Evolutionary conservation across 352 stramenopile genomes (phyloP).

Genomic region (Pythium aristosporum): DNA sequence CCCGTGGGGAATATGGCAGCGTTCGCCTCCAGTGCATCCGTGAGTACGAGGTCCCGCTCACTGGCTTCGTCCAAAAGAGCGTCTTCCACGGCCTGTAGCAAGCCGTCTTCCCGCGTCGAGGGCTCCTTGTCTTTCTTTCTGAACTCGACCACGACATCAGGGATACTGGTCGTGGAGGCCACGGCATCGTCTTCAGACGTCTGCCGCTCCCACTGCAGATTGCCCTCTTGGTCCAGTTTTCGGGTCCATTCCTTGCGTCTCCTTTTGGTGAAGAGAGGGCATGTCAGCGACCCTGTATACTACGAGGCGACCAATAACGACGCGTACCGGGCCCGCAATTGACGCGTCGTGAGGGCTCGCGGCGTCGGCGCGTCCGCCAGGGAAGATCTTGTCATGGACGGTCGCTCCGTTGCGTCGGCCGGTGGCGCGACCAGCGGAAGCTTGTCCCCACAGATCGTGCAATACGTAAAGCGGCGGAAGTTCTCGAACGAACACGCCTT

Average conservation of each 20-base stretch:
- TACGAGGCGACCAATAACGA: not conserved
- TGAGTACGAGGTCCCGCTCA: slow-evolving; percentile 10
- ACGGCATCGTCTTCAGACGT: slow-evolving; percentile 17
- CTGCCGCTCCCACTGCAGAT: slow-evolving; percentile 54
- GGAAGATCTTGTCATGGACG: not conserved
- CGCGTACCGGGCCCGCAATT: slow-evolving; percentile 22
- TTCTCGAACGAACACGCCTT: slow-evolving; percentile 67
- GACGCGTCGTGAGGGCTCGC: slow-evolving; percentile 4
- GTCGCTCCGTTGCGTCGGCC: not conserved
- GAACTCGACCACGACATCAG: slow-evolving; percentile 30
- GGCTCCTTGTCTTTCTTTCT: slow-evolving; percentile 29
- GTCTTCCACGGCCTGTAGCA: slow-evolving; percentile 17
- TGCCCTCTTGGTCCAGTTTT: slow-evolving; percentile 59
- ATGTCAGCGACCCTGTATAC: not conserved
- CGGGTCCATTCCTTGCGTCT: slow-evolving; percentile 69
- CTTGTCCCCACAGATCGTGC: slow-evolving; percentile 62
- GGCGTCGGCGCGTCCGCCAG: not conserved
- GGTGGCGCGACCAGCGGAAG: slow-evolving; percentile 11
- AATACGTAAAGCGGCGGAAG: slow-evolving; percentile 67
- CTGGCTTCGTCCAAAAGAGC: slow-evolving; percentile 4
- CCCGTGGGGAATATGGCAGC: slow-evolving; percentile 16
- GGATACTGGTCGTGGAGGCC: slow-evolving; percentile 21
- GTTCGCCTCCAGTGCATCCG: slow-evolving; percentile 3
- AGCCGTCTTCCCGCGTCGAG: slow-evolving; percentile 13
- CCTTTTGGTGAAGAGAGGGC: slow-evolving; percentile 32